Evolutionary conservation across 2,329 filamentous ascomycete species (phyloP).

Genomic region (Penicillium sclerotiorum): DNA sequence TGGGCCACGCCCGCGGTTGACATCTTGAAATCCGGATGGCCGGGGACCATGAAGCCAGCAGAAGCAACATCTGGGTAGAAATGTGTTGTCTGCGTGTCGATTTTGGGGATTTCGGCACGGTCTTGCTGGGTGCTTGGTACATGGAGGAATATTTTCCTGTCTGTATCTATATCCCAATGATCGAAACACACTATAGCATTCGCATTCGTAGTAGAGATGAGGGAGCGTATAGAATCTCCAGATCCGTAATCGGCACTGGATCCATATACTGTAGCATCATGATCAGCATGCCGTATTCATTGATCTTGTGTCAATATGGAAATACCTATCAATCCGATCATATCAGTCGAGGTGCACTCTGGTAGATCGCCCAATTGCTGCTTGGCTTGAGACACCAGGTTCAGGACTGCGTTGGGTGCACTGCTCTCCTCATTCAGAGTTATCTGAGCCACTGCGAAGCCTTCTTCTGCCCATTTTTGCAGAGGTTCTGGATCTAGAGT

Average conservation of each 20-base stretch:
- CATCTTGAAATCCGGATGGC: slow-evolving; percentile 55
- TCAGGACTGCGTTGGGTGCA: background rate
- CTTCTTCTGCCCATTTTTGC: slow-evolving; percentile 73
- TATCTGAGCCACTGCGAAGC: slow-evolving; percentile 64
- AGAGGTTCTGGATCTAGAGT: slow-evolving; percentile 57
- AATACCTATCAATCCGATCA: slow-evolving; percentile 28
- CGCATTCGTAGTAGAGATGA: background rate
- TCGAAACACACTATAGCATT: slow-evolving; percentile 24
- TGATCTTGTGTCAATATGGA: background rate
- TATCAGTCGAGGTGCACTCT: slow-evolving; percentile 30
- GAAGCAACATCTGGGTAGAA: slow-evolving; percentile 51
- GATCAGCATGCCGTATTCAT: background rate
- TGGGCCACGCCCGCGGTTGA: slow-evolving; percentile 64
- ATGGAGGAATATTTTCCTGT: slow-evolving; percentile 20
- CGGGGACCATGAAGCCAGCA: slow-evolving; percentile 54
- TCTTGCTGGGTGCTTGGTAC: slow-evolving; percentile 10
- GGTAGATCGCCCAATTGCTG: slow-evolving; percentile 14
- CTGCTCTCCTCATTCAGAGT: slow-evolving; percentile 16
- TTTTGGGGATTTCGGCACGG: background rate
- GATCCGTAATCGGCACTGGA: slow-evolving; percentile 26
- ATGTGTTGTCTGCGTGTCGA: slow-evolving; percentile 27
- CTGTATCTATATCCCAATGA: slow-evolving; percentile 11
- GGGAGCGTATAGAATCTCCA: slow-evolving; percentile 10
- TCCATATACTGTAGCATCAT: slow-evolving; percentile 26
- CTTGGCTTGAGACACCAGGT: background rate